These are phyloP conservation scores for Escovopsis sp. DNA, from an alignment of 2,329 filamentous ascomycete species.

Conservation along the genomic window DNA sequence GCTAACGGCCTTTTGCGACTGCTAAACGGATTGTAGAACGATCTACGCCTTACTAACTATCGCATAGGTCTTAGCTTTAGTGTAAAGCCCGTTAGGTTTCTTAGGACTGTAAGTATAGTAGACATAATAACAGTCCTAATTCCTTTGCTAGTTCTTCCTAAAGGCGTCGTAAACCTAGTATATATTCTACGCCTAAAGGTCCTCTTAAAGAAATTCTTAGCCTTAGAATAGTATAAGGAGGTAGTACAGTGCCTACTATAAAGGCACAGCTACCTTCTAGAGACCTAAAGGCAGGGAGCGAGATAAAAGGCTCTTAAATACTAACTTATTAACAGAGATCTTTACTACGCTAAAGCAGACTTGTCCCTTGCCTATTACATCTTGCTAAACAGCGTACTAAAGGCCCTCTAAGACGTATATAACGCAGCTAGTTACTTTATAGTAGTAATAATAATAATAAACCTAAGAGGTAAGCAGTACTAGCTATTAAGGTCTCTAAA, in stretches of 20 bases:
- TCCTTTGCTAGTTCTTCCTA: too few species aligned
- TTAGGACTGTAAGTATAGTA: too few species aligned
- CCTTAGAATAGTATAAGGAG: neutral
- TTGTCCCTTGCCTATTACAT: neutral
- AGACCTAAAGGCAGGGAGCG: too few species aligned
- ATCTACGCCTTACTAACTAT: too few species aligned
- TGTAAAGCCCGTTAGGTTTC: too few species aligned
- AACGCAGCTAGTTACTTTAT: neutral
- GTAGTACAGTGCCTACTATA: neutral
- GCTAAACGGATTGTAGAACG: neutral
- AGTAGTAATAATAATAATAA: neutral
- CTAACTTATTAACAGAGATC: neutral
- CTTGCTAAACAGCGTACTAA: neutral
- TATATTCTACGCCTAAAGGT: neutral
- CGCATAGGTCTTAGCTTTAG: too few species aligned
- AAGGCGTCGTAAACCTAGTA: too few species aligned
- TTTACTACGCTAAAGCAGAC: neutral
- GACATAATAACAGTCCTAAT: too few species aligned
- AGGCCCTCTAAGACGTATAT: neutral
- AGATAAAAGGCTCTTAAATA: neutral
- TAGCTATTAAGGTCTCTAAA: neutral
- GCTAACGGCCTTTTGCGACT: neutral
- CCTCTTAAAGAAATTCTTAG: neutral
- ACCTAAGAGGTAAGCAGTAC: too few species aligned
- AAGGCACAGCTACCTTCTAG: too few species aligned